Evolutionary conservation across 768 basidiomycete genomes (phyloP), one percentile per base, ranked within the genome.

Genomic region (Multifurca ochricompacta): DNA sequence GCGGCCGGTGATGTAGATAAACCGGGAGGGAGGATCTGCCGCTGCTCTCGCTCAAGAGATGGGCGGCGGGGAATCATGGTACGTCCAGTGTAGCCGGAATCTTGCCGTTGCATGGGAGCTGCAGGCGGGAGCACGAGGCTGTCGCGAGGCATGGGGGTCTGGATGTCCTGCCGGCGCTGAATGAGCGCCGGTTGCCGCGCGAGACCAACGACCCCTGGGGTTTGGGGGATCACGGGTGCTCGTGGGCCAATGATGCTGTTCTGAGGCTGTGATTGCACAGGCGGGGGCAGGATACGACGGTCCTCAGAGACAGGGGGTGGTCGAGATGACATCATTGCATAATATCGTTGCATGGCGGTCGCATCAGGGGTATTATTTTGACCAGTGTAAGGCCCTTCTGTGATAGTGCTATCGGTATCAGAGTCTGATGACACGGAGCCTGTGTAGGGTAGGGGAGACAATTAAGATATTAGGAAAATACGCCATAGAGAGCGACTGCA

Each of bases 11-110:
- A 56, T 18, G 54, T 46, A n/a, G 54, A 56, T 11, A 57, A 40
- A 9, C 56, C 56, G 3, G 56, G 56, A 28, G 56, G 55, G n/a
- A 57, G 44, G 18, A 31, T 52, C 14, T 28, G 7, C 14, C 54
- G 43, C 31, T 71, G 66, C 47, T 73, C 73, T 39, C 70, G 67
- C n/a, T 72, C 69, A n/a, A 44, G 58, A 19, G 44, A 53, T 27
- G 48, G 25, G 30, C 39, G 51, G 2, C 42, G 58, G 39, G 57
- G 42, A 6, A 50, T 19, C 10, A 48, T 28, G 16, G 34, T 9
- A 28, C 40, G 58, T 19, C 51, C 51, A 14, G 30, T 51, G 21
- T 53, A 60, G 14, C 43, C 28, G 6, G 59, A 54, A 35, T 60
- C 59, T 25, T 45, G 57, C 11, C 32, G 48, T 6, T 53, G 55